Evolutionary conservation across 768 basidiomycete genomes (phyloP), one percentile per base, ranked within the genome.

Genomic region (Melanogaster broomeanus): DNA sequence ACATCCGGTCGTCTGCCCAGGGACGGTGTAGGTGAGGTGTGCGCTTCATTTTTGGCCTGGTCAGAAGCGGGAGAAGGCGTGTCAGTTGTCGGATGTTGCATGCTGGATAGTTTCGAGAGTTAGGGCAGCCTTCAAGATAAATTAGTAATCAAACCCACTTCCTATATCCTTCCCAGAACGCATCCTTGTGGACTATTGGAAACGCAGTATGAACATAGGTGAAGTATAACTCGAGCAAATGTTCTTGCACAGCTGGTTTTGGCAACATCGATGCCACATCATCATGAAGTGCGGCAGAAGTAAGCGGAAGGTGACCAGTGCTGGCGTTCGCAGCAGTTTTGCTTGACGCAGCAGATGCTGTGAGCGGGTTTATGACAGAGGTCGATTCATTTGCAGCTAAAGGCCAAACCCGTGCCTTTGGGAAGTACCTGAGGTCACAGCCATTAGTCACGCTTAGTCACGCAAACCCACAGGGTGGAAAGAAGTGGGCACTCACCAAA

Each of bases 391-490:
- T 48, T 70, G 18, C 74, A 58, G 57, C 45, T 5, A 49, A 46
- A 0, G 93, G 93, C 93, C 93, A 95, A 22, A 93, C 88, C n/a
- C 92, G 79, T 3, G 91, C 87, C 58, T 84, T 85, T 0, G 93
- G 91, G 70, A 95, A 94, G 25, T 85, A 83, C 87, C 81, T 90
- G 61, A 6, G 60, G 21, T n/a, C 7, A 22, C 27, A n/a, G n/a
- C 27, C 6, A 53, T 68, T 57, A 63, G 12, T 55, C 44, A 25
- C 58, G 52, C 48, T 68, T 57, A 63, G 12, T 55, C 44, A 25
- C 58, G 52, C 48, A 3, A 61, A 55, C 27, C 53, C 52, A 43
- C 22, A 34, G 28, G 21, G n/a, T 27, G 30, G 28, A 22, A 45
- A 53, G 19, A 39, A 25, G 43, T 34, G 35, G 6, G n/a, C n/a